Evolutionary conservation across 106 monocot genomes (phyloP).

Genomic region (Phalaenopsis aphrodite): DNA sequence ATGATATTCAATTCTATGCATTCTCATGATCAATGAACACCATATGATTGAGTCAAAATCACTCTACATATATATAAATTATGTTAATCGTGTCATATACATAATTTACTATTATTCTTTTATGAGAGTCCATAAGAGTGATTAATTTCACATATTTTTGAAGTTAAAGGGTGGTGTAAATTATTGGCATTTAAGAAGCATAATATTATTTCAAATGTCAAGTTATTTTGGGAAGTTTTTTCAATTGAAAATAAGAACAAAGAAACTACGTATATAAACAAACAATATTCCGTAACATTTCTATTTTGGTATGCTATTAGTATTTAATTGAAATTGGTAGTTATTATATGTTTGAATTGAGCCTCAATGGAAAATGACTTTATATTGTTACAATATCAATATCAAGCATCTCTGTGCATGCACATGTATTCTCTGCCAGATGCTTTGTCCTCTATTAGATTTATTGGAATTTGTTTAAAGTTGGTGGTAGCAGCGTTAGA

Average conservation of each 20-base stretch:
- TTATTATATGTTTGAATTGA: neutral
- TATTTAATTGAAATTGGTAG: neutral
- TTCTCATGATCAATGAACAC: too few relatives aligned
- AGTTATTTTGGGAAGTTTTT: neutral
- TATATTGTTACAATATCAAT: neutral
- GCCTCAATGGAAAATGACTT: neutral
- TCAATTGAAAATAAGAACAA: neutral
- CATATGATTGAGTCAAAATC: too few relatives aligned
- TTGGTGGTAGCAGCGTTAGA: neutral
- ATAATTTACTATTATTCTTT: too few relatives aligned
- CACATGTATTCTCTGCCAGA: neutral
- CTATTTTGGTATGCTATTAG: neutral
- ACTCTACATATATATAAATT: too few relatives aligned
- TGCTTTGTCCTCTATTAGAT: neutral
- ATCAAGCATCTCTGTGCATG: neutral
- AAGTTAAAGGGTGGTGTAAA: too few relatives aligned
- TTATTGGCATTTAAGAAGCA: too few relatives aligned
- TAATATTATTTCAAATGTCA: too few relatives aligned
- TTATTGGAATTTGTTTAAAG: neutral
- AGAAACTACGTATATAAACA: neutral
- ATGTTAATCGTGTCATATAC: too few relatives aligned
- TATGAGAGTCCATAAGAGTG: too few relatives aligned
- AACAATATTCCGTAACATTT: neutral
- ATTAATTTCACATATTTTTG: too few relatives aligned
- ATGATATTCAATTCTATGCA: too few relatives aligned